phyloP scores from a whole-genome alignment of 225 moss, liverwort and hornwort species.

The Pseudoscleropodium purum region DNA sequence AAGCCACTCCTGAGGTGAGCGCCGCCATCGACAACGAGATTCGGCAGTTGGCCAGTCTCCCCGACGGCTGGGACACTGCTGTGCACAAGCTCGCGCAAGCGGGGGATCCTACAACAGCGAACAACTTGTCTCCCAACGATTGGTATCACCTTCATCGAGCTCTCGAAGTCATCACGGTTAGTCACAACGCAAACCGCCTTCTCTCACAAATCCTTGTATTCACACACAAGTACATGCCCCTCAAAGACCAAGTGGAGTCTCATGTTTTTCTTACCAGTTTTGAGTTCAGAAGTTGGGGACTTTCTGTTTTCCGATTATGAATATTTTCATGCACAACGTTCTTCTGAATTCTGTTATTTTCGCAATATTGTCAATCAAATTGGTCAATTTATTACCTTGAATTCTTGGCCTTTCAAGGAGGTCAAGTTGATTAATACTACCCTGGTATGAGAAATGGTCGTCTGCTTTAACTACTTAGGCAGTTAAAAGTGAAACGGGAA shows the following conservation, averaged over 20 bases:
- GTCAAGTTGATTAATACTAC: background rate
- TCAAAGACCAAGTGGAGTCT: background rate
- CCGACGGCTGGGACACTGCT: slow-evolving; percentile 62
- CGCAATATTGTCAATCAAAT: background rate
- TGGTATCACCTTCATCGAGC: slow-evolving; percentile 84
- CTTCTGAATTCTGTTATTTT: background rate
- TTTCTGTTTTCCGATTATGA: background rate
- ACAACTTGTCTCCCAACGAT: slow-evolving; percentile 62
- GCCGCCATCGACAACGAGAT: slow-evolving; percentile 47
- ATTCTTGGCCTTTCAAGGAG: background rate
- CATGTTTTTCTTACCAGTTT: background rate
- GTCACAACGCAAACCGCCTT: background rate
- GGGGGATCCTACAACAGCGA: slow-evolving; percentile 62
- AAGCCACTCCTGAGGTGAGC: slow-evolving; percentile 44
- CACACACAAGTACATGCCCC: background rate
- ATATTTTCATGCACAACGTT: background rate
- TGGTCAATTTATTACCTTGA: background rate
- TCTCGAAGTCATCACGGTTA: slow-evolving; percentile 70
- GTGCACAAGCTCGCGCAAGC: slow-evolving; percentile 52
- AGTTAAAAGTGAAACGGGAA: background rate
- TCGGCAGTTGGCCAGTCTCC: slow-evolving; percentile 25
- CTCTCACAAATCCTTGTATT: background rate
- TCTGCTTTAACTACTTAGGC: background rate
- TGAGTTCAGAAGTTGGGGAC: background rate
- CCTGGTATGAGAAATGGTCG: background rate